Base-by-base conservation (phyloP, 306 rosid species). In the Parietaria judaica region DNA sequence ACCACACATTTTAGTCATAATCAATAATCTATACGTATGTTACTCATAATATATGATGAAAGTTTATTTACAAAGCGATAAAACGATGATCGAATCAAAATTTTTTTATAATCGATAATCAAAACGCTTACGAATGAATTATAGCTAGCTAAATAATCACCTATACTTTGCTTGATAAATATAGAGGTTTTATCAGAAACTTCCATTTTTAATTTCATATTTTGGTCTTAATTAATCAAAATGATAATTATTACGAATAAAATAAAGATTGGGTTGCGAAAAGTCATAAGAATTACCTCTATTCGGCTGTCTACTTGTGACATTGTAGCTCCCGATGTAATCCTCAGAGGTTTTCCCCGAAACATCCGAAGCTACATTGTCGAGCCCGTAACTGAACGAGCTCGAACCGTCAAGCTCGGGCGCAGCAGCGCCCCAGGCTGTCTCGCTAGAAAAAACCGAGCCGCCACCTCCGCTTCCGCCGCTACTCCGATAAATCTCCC, bases 351-450 rank as follows among this genome's bases (percentile, higher is more conserved):
- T 77, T 65, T 78, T 81, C 51, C 78, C 74, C 3, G 81, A 72
- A 72, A 79, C 79, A 66, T 79, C 95, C 9, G 94, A 80, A 76
- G 86, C 72, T 60, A 84, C 70, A 65, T 75, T 79, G 47, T 79
- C 88, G 66, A 86, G 78, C 54, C 84, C 84, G 68, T 83, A 86
- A 67, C 89, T 76, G 63, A 84, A 86, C 13, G 94, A 64, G 60
- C 81, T 72, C 44, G 95, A 84, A 67, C 82, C 84, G 71, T 84
- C 95, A 11, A 81, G 79, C 68, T 84, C 97, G 49, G 95, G 85
- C 75, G 86, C 63, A 58, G 86, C 66, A 60, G 97, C 74, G 54
- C 72, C 76, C 97, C 95, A 90, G 54, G 94, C 72, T 44, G 94
- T 58, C 65, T 84, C 88, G 43, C 78, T 74, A 47, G 76, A 74